A percentile compares a stretch with the other conserved stretches of the same genome.
These are phyloP conservation scores for Nakazawaea wickerhamii DNA, from an alignment of 805 yeast genomes.

Conservation along the genomic window DNA sequence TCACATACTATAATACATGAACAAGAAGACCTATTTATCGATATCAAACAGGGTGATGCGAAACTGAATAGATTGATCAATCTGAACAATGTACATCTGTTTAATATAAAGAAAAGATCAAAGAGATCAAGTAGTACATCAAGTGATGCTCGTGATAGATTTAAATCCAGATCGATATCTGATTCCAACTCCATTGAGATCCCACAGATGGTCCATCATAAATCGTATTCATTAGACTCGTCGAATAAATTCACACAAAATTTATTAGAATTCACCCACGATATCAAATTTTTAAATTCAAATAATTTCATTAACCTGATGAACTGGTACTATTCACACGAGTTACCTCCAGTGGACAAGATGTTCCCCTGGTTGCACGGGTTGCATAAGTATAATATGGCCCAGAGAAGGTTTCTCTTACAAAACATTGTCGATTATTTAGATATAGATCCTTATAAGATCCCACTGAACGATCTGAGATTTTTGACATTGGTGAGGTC, in stretches of 20 bases:
- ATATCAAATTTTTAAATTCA: conserved; percentile 1
- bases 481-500: conserved; percentile 10
- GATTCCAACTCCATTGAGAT: background rate
- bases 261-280: conserved; percentile 1
- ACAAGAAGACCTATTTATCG: conserved; percentile 8
- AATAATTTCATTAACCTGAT: background rate
- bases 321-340: conserved; percentile 12
- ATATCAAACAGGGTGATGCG: background rate
- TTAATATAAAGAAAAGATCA: conserved; percentile 6
- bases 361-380: conserved; percentile 95
- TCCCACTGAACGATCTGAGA: conserved; percentile 12
- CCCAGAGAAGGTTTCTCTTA: conserved; percentile 42
- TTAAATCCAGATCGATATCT: conserved; percentile 10
- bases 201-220: background rate
- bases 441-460: conserved; percentile 16
- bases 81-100: conserved; percentile 1
- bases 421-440: conserved; percentile 4
- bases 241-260: background rate
- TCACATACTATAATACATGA: conserved; percentile 5
- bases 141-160: conserved; percentile 9
- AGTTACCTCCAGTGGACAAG: conserved; percentile 54
- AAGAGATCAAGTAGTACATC: conserved; percentile 13
- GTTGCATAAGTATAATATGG: conserved; percentile 48
- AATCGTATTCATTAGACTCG: conserved; percentile 1
- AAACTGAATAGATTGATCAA: background rate